phyloP scores from a whole-genome alignment of 192 early-diverging fungal genomes.

The Nowakowskiella sp. region DNA sequence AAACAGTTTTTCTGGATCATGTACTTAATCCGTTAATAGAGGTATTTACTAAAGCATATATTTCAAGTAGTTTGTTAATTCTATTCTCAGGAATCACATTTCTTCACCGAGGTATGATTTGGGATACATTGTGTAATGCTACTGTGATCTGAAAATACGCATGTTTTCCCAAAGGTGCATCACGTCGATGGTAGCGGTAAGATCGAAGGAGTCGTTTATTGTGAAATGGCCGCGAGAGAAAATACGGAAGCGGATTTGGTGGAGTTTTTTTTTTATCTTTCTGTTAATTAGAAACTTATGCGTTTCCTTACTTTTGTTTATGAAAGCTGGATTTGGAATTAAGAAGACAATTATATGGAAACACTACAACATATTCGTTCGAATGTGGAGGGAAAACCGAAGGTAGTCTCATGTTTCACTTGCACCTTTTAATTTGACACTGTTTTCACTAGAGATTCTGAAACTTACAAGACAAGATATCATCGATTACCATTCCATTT shows the following conservation, averaged over 20 bases:
- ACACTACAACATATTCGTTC: conserved; percentile 60
- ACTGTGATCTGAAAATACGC: not conserved
- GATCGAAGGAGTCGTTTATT: conserved; percentile 73
- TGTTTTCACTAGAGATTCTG: conserved; percentile 57
- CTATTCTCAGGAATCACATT: conserved; percentile 61
- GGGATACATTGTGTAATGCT: not conserved
- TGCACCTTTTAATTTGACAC: no score
- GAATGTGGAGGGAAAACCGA: conserved; percentile 75
- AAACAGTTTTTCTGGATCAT: conserved; percentile 76
- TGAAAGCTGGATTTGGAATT: not conserved
- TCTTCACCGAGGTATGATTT: conserved; percentile 42
- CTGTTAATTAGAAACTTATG: conserved; percentile 3
- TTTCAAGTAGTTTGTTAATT: not conserved
- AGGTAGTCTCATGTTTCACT: no score
- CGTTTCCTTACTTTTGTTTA: not conserved
- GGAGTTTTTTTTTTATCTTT: conserved; percentile 2
- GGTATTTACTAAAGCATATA: not conserved
- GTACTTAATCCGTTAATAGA: conserved; percentile 49
- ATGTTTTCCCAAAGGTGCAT: conserved; percentile 51
- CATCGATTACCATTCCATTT: conserved; percentile 62
- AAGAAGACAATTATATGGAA: no score
- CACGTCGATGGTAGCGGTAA: conserved; percentile 62
- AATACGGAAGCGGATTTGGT: conserved; percentile 60
- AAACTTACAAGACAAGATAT: conserved; percentile 68
- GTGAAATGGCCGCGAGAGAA: conserved; percentile 66